These are phyloP conservation scores for Serendipita sp. DNA, from an alignment of 768 basidiomycete species.

Conservation along the genomic window DNA sequence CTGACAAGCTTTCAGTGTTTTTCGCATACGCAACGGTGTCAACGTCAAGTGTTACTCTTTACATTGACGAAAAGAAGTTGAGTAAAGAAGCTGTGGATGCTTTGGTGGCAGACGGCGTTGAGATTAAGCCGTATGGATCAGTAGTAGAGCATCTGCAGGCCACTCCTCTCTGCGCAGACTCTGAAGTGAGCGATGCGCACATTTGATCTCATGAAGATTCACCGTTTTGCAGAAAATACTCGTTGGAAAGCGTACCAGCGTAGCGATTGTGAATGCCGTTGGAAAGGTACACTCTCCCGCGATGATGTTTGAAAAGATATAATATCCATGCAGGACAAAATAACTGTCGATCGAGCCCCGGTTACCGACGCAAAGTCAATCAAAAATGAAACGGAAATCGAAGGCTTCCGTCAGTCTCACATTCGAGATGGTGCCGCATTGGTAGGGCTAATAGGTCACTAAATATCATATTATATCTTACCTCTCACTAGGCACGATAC, in stretches of 20 bases:
- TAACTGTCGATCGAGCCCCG: slow-evolving; percentile 49
- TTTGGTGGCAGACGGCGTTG: slow-evolving; percentile 26
- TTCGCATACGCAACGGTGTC: slow-evolving; percentile 82
- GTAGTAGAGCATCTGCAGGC: slow-evolving; percentile 51
- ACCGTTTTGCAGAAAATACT: slow-evolving; percentile 41
- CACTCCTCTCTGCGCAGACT: slow-evolving; percentile 18
- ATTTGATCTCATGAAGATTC: not conserved
- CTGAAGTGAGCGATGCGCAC: not conserved
- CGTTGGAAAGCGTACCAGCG: slow-evolving; percentile 59
- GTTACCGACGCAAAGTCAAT: slow-evolving; percentile 66
- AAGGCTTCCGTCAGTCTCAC: slow-evolving; percentile 79
- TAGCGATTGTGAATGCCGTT: slow-evolving; percentile 69
- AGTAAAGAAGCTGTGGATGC: slow-evolving; percentile 26
- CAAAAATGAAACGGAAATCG: slow-evolving; percentile 67
- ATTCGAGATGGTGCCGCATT: slow-evolving; percentile 83
- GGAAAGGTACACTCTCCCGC: slow-evolving; percentile 34
- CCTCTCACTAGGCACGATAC: slow-evolving; percentile 40
- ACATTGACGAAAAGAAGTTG: slow-evolving; percentile 41
- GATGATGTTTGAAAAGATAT: slow-evolving; percentile 9
- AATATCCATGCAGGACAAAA: slow-evolving; percentile 36
- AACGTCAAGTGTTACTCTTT: slow-evolving; percentile 40
- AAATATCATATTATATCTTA: too few species aligned
- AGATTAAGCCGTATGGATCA: slow-evolving; percentile 51
- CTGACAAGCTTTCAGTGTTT: slow-evolving; percentile 42
- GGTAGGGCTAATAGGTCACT: slow-evolving; percentile 13